phyloP scores from a whole-genome alignment of 2,329 filamentous ascomycete genomes.

The Aciculosporium take region DNA sequence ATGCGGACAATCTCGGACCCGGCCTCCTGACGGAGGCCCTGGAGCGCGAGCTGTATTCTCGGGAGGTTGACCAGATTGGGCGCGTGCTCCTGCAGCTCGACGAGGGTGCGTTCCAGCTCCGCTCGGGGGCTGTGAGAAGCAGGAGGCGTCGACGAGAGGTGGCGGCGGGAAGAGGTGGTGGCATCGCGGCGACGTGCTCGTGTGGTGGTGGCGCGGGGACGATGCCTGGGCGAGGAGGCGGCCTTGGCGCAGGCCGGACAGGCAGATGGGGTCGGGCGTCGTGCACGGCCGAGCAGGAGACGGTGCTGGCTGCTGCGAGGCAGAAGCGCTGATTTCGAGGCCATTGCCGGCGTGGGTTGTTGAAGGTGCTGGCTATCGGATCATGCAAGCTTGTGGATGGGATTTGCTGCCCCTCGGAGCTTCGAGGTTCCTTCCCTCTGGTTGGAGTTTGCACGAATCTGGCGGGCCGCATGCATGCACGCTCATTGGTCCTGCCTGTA shows the following conservation, averaged over 20 bases:
- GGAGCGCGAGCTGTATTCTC: conserved; percentile 55
- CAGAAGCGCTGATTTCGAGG: conserved; percentile 17
- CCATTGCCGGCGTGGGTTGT: conserved; percentile 14
- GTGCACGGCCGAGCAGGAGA: conserved; percentile 11
- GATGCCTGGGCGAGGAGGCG: conserved; percentile 9
- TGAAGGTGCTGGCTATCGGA: neutral
- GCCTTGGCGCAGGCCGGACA: conserved; percentile 20
- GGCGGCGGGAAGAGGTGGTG: conserved; percentile 13
- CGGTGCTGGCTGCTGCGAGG: conserved; percentile 15
- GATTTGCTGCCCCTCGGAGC: too few species aligned
- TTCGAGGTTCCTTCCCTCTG: too few species aligned
- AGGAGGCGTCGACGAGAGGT: conserved; percentile 14
- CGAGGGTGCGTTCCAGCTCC: conserved; percentile 45
- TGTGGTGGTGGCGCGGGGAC: conserved; percentile 10
- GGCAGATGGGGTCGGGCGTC: conserved; percentile 9
- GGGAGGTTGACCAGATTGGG: conserved; percentile 52
- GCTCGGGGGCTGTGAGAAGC: conserved; percentile 24
- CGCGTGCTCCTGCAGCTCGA: conserved; percentile 45
- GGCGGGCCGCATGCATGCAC: too few species aligned
- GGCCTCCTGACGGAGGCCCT: conserved; percentile 42
- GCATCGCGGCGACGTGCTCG: conserved; percentile 8
- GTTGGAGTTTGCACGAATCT: too few species aligned
- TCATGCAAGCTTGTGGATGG: too few species aligned
- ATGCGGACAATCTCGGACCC: conserved; percentile 45
- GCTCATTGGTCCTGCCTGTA: too few species aligned